Conservation (phyloP, 345 rosid genomes). For the Abelmoschus esculentus region DNA sequence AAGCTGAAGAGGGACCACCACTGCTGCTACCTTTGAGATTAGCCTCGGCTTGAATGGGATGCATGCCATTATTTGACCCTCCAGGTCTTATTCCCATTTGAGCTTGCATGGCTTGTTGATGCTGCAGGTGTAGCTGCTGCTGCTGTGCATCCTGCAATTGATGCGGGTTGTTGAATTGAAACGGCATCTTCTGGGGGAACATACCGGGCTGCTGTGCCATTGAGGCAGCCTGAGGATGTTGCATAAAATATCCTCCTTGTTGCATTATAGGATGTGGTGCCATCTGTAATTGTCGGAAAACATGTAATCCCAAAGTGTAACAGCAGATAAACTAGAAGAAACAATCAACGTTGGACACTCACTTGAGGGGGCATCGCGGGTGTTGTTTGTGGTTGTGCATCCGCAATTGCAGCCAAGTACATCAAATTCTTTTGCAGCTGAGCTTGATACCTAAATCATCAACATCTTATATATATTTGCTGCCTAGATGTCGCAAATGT, state of each 20-base stretch:
- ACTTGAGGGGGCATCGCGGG: slow-evolving; percentile 65
- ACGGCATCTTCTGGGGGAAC: slow-evolving; percentile 48
- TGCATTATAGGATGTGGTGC: slow-evolving; percentile 62
- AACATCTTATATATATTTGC: slow-evolving; percentile 12
- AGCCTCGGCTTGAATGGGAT: slow-evolving; percentile 47
- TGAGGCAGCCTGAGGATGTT: slow-evolving; percentile 65
- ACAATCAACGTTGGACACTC: slow-evolving; percentile 8
- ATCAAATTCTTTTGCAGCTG: slow-evolving; percentile 81
- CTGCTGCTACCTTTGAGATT: slow-evolving; percentile 35
- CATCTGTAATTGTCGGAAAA: slow-evolving; percentile 40
- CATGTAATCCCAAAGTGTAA: slow-evolving; percentile 8
- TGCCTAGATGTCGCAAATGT: neutral
- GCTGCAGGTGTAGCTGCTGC: slow-evolving; percentile 44
- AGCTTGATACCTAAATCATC: slow-evolving; percentile 63
- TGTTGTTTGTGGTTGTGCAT: slow-evolving; percentile 76
- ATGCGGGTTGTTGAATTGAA: slow-evolving; percentile 52
- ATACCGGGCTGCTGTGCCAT: slow-evolving; percentile 54
- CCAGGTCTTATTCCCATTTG: slow-evolving; percentile 71
- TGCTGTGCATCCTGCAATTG: slow-evolving; percentile 52
- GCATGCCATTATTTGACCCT: slow-evolving; percentile 51
- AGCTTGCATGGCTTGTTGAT: slow-evolving; percentile 60
- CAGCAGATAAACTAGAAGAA: neutral
- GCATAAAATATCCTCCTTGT: slow-evolving; percentile 68
- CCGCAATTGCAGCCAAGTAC: slow-evolving; percentile 93
- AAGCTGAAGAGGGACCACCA: slow-evolving; percentile 25